A percentile compares a stretch with the other conserved stretches of the same genome.
These are phyloP conservation scores for Kluyveromyces dobzhanskii DNA, from an alignment of 805 yeast species.

Conservation along the genomic window DNA sequence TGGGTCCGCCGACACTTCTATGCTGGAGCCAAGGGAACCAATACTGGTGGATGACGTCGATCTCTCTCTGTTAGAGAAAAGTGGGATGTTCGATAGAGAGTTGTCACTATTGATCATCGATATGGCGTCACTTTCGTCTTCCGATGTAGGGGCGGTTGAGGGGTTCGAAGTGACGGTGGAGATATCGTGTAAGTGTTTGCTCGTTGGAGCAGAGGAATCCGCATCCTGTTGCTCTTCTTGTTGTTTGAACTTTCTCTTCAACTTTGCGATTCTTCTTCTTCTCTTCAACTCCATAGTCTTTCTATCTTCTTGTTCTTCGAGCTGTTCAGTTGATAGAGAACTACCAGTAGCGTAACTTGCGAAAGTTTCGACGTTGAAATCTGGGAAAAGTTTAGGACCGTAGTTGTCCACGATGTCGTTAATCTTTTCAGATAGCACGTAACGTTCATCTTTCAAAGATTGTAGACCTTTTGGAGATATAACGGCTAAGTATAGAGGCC, in stretches of 20 bases:
- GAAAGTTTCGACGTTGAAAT: slow-evolving; percentile 46
- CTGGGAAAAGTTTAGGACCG: slow-evolving; percentile 84
- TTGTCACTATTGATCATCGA: slow-evolving; percentile 29
- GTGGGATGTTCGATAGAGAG: slow-evolving; percentile 32
- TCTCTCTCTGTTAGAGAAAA: slow-evolving; percentile 35
- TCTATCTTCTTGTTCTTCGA: slow-evolving; percentile 28
- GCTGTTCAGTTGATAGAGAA: slow-evolving; percentile 12
- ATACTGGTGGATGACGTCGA: slow-evolving; percentile 24
- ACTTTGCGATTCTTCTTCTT: slow-evolving; percentile 28
- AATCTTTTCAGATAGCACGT: slow-evolving; percentile 58
- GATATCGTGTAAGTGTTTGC: background rate
- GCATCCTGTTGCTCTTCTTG: slow-evolving; percentile 7
- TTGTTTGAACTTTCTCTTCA: slow-evolving; percentile 12
- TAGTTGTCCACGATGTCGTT: slow-evolving; percentile 70
- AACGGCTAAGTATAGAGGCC: slow-evolving; percentile 67
- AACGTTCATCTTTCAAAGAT: slow-evolving; percentile 54
- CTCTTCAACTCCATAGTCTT: slow-evolving; percentile 32
- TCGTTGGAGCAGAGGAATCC: background rate
- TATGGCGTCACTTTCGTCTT: slow-evolving; percentile 34
- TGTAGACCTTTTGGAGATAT: slow-evolving; percentile 48
- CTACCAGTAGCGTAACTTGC: slow-evolving; percentile 15
- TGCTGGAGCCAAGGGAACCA: slow-evolving; percentile 21
- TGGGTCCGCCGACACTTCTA: slow-evolving; percentile 11
- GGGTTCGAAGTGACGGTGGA: too few relatives aligned
- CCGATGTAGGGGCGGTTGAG: slow-evolving; percentile 5